Evolutionary conservation across 768 basidiomycete species (phyloP), one percentile per base, ranked within the genome.

Genomic region (Cubamyces lactineus): DNA sequence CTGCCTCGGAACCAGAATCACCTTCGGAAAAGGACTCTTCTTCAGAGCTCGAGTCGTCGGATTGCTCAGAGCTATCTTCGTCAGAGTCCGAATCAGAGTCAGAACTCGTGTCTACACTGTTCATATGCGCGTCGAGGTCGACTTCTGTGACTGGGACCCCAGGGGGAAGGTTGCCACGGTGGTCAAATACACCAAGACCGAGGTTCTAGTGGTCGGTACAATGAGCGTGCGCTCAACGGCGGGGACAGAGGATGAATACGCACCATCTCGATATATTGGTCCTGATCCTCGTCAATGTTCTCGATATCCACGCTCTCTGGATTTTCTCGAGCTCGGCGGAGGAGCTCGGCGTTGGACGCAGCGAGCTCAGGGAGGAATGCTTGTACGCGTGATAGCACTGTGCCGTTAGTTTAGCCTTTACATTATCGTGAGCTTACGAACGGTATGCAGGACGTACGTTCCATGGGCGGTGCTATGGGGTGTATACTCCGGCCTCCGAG

Each of bases 261-360:
- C 41, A 58, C 53, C 52, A 30, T 89, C 71, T 89, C 82, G 65
- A 91, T 86, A 69, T 87, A 84, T 60, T 73, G 79, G 1, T 77
- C 78, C 53, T 76, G 77, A n/a, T 75, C 75, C 21, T 75, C 77
- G 7, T 76, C 74, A 23, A 91, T 66, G 59, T 86, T 79, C 71
- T 92, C 90, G 42, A 92, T 89, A 67, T 91, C 84, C n/a, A 91
- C 75, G 66, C 84, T 86, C 17, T 71, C 69, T 1, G 86, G 87
- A 61, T 86, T 79, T 42, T 73, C 71, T 41, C 79, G 72, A 11
- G 75, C 76, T n/a, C 77, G 77, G 59, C 79, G 76, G 3, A 78
- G 67, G 17, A 91, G 79, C 1, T 80, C 71, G 2, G 78, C 79
- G 66, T 89, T 91, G 2, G 88, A 86, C 13, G 85, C 86, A 49